These are phyloP conservation scores for Backusella westeae DNA, from an alignment of 192 early-diverging fungal genomes.

Conservation along the genomic window DNA sequence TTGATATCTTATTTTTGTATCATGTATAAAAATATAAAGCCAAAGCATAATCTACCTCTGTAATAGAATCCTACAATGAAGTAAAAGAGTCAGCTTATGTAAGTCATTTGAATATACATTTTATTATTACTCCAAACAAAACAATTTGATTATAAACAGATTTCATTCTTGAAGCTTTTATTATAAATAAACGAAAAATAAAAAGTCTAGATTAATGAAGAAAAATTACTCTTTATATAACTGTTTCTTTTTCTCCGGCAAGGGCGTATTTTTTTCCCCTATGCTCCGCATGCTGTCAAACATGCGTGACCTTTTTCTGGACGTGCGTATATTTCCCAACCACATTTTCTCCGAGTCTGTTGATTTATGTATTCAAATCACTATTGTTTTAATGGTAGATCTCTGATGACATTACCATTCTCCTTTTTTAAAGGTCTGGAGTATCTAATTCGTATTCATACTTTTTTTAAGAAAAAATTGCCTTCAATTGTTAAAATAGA, in stretches of 20 bases:
- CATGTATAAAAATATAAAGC: neutral
- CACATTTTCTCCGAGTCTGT: neutral
- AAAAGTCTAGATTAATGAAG: neutral
- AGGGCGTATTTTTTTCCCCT: neutral
- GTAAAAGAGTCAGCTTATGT: neutral
- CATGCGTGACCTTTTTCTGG: neutral
- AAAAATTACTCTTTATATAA: neutral
- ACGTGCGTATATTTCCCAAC: neutral
- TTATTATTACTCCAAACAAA: slow-evolving; percentile 22
- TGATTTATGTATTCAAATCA: neutral
- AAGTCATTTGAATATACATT: neutral
- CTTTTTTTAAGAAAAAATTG: neutral
- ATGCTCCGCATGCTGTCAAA: neutral
- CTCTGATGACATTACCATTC: neutral
- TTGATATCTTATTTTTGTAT: neutral
- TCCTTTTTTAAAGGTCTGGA: neutral
- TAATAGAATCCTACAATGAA: slow-evolving; percentile 42
- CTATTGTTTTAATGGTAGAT: neutral
- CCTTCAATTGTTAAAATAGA: neutral
- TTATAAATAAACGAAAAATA: neutral
- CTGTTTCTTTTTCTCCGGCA: neutral
- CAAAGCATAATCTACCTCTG: slow-evolving; percentile 31
- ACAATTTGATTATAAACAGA: slow-evolving; percentile 25
- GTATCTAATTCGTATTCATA: too few relatives aligned
- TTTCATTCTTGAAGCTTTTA: neutral